phyloP scores from a whole-genome alignment of 176 grass and related monocot species.

The Aegilops speltoides region DNA sequence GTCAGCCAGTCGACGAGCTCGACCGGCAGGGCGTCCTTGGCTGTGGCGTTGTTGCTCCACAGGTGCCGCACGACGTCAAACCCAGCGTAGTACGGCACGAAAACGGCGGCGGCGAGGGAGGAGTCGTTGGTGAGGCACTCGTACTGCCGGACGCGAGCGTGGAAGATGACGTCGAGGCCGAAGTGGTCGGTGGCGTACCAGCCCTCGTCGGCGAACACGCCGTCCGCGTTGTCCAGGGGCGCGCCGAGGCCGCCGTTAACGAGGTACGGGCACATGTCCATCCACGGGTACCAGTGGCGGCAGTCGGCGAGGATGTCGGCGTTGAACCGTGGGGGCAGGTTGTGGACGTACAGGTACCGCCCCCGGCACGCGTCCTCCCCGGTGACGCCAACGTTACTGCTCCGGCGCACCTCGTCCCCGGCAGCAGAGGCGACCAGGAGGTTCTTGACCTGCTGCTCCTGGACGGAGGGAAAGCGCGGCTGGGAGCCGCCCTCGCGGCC shows the following conservation, averaged over 20 bases:
- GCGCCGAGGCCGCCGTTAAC: conserved; percentile 60
- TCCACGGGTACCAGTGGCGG: conserved; percentile 52
- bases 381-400: not conserved
- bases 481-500: not conserved
- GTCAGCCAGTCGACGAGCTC: conserved; percentile 23
- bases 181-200: conserved; percentile 88
- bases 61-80: conserved; percentile 66
- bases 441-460: conserved; percentile 5
- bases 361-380: conserved; percentile 30
- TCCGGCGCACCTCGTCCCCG: not conserved
- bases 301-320: conserved; percentile 57
- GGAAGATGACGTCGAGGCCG: conserved; percentile 76
- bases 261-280: conserved; percentile 70
- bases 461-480: not conserved
- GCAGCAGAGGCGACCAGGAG: conserved; percentile 25
- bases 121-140: conserved; percentile 66
- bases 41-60: conserved; percentile 54
- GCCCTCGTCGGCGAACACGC: conserved; percentile 54
- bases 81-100: conserved; percentile 75
- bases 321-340: conserved; percentile 65
- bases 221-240: conserved; percentile 47
- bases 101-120: conserved; percentile 55
- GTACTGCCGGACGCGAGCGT: conserved; percentile 60
- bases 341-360: conserved; percentile 68
- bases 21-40: conserved; percentile 42